Percentiles rank a stretch among this genome's conserved stretches.
phyloP scores from a whole-genome alignment of 805 yeast species.

The Saturnispora besseyi region DNA sequence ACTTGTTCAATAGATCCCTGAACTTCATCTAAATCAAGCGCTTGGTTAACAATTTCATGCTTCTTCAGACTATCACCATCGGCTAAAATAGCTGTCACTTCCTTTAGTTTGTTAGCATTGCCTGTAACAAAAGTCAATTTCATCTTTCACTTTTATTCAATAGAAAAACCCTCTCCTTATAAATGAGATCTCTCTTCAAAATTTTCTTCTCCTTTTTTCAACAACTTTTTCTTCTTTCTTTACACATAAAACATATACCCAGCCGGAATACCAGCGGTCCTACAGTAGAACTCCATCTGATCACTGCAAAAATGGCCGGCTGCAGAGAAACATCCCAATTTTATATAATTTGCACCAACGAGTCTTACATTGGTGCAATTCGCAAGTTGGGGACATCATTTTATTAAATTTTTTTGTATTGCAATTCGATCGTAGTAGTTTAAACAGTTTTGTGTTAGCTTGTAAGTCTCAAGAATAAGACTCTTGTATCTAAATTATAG shows the following conservation, averaged over 20 bases:
- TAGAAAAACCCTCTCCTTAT: not conserved
- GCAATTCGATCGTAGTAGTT: too few relatives aligned
- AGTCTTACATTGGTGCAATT: slow-evolving; percentile 1
- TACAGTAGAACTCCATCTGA: slow-evolving; percentile 24
- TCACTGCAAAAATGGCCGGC: slow-evolving; percentile 34
- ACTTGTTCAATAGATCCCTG: slow-evolving; percentile 85
- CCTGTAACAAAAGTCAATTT: slow-evolving; percentile 47
- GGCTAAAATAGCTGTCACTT: slow-evolving; percentile 68
- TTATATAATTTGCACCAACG: slow-evolving; percentile 3
- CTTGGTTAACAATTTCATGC: slow-evolving; percentile 48
- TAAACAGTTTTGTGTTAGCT: too few relatives aligned
- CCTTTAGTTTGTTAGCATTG: slow-evolving; percentile 77
- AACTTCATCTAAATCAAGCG: slow-evolving; percentile 78
- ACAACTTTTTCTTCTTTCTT: slow-evolving; percentile 10
- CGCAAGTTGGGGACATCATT: slow-evolving; percentile 7
- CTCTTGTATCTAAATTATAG: too few relatives aligned
- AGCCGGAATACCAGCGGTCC: slow-evolving; percentile 35
- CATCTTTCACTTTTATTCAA: not conserved
- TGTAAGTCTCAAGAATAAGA: too few relatives aligned
- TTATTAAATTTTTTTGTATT: not conserved
- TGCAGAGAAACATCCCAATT: slow-evolving; percentile 25
- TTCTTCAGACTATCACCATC: slow-evolving; percentile 25
- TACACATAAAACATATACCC: slow-evolving; percentile 25
- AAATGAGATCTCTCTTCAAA: not conserved
- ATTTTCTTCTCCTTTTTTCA: not conserved